Percentiles rank a stretch among this genome's conserved stretches.
Evolutionary conservation across 2,329 filamentous ascomycete species (phyloP).

Genomic region (Myriosclerotinia duriaeana): DNA sequence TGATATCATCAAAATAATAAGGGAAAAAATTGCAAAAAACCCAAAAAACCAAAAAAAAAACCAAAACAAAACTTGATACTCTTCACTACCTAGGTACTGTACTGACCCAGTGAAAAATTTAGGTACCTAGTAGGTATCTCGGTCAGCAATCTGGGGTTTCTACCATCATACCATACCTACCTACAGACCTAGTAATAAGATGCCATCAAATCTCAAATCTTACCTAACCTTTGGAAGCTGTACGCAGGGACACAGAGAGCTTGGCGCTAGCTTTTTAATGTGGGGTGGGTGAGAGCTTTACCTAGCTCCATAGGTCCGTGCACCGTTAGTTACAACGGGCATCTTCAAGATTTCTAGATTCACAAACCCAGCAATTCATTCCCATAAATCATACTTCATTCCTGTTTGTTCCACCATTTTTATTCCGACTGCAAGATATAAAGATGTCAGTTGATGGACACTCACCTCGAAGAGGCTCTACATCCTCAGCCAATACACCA

Average conservation of each 20-base stretch:
- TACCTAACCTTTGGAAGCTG: no score
- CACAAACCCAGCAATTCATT: constrained; percentile 8
- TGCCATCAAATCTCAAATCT: no score
- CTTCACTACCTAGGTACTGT: no score
- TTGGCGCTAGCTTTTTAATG: not conserved
- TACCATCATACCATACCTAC: no score
- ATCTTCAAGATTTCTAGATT: constrained; percentile 13
- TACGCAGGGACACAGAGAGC: not conserved
- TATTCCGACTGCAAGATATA: not conserved
- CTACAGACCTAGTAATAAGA: no score
- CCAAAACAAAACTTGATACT: no score
- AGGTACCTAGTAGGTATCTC: no score
- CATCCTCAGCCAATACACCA: constrained; percentile 40
- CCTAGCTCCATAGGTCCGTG: not conserved
- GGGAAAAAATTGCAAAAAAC: not conserved
- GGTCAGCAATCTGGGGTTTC: no score
- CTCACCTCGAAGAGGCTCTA: constrained; percentile 20
- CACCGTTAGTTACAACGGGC: not conserved
- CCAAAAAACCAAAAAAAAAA: no score
- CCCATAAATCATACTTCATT: not conserved
- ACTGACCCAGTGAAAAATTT: no score
- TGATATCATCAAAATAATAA: not conserved
- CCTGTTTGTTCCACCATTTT: not conserved
- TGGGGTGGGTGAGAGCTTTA: not conserved
- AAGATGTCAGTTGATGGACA: constrained; percentile 23